Evolutionary conservation across 768 basidiomycete genomes (phyloP).

Genomic region (Pulveroboletus sp.): DNA sequence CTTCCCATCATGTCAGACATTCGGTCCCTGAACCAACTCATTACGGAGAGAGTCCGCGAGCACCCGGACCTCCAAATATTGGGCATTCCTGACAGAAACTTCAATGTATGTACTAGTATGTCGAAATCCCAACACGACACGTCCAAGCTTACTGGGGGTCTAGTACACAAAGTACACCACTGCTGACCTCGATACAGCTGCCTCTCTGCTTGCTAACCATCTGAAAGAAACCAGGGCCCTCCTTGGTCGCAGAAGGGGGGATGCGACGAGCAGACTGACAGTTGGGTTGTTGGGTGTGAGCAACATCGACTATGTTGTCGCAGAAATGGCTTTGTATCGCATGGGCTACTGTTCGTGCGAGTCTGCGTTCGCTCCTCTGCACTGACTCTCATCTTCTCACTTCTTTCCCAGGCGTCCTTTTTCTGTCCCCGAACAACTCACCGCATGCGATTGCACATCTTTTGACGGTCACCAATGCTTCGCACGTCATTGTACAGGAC

Average conservation of each 20-base stretch:
- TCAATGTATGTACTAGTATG: constrained; percentile 16
- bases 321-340: constrained; percentile 26
- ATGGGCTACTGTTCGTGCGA: constrained; percentile 30
- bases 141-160: not conserved
- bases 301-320: constrained; percentile 27
- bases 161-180: constrained; percentile 28
- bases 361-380: not conserved
- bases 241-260: constrained; percentile 22
- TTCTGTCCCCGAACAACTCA: constrained; percentile 44
- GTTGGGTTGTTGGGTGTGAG: constrained; percentile 26
- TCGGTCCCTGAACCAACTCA: constrained; percentile 28
- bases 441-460: constrained; percentile 45
- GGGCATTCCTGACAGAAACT: constrained; percentile 24
- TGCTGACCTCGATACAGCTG: constrained; percentile 22
- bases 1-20: constrained; percentile 18
- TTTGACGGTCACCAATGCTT: constrained; percentile 25
- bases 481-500: constrained; percentile 24
- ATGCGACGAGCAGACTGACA: constrained; percentile 22
- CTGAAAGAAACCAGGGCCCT: constrained; percentile 16
- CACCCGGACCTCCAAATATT: constrained; percentile 22
- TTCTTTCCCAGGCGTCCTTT: constrained; percentile 24
- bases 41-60: constrained; percentile 16
- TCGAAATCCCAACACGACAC: not conserved
- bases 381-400: not conserved
- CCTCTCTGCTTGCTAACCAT: constrained; percentile 26